Evolutionary conservation across 2,329 filamentous ascomycete species (phyloP).

Genomic region (Nemania sp.): DNA sequence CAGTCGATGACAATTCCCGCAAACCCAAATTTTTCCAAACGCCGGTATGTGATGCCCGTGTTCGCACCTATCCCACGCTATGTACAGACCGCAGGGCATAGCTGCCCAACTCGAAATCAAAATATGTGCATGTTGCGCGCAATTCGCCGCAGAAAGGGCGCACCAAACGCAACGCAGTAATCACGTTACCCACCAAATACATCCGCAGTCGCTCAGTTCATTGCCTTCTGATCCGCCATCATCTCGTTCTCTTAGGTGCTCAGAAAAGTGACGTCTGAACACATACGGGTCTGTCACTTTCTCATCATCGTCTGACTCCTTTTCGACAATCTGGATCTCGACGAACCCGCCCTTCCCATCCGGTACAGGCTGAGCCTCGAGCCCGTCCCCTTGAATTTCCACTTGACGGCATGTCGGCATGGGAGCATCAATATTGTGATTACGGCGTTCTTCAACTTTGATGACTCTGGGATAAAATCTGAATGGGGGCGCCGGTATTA

Average conservation of each 20-base stretch:
- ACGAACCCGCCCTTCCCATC: constrained; percentile 47
- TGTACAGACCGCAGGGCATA: constrained; percentile 15
- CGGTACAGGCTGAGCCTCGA: constrained; percentile 41
- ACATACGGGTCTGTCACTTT: constrained; percentile 4
- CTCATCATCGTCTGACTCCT: constrained; percentile 31
- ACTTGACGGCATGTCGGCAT: constrained; percentile 54
- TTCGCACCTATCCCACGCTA: constrained; percentile 20
- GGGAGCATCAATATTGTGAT: constrained; percentile 38
- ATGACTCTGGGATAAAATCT: constrained; percentile 55
- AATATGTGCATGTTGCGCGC: neutral
- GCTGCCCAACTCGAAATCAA: constrained; percentile 2
- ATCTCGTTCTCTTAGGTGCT: constrained; percentile 15
- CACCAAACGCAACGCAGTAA: constrained; percentile 2
- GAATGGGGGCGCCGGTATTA: constrained; percentile 23
- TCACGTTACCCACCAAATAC: constrained; percentile 56
- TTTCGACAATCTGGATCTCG: constrained; percentile 50
- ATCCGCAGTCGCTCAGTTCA: constrained; percentile 56
- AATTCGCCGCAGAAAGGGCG: neutral
- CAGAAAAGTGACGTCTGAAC: constrained; percentile 6
- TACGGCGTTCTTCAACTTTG: constrained; percentile 59
- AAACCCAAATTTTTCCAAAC: constrained; percentile 8
- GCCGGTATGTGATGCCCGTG: constrained; percentile 21
- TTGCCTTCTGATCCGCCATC: constrained; percentile 20
- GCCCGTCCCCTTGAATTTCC: constrained; percentile 46
- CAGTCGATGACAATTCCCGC: neutral